Base-by-base conservation (phyloP, 1,284 basidiomycete genomes). In the Papiliotrema nemorosa region DNA sequence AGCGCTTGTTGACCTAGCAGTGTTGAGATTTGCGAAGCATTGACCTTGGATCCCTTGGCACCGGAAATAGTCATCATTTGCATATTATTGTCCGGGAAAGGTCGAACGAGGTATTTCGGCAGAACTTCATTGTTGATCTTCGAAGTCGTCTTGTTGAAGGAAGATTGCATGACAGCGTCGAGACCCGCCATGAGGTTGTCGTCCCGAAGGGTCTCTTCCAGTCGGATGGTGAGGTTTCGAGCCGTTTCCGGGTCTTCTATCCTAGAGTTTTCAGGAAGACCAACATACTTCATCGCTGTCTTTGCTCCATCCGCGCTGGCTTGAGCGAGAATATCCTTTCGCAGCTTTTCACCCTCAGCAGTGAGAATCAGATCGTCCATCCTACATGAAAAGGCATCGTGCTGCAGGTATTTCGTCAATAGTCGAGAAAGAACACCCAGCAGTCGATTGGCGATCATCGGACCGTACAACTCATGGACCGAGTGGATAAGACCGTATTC, bases 11-110 rank as follows among this genome's bases (percentile, higher is more conserved):
- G 93, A 47, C 96, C 96, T 34, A 99, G 83, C 31, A 88, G 83
- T 63, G 93, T 97, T 34, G 96, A 97, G 66, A 99, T 99, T 71
- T 97, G 93, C 57, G 91, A 87, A 9, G 91, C 94, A 66, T 99
- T 99, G 74, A 98, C 94, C 26, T 89, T 87, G 60, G 90, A 94
- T 55, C 96, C 96, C 76, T 99, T 99, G 50, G 96, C 96, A 64
- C 96, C 96, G 39, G 96, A 97, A 50, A 90, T 84, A 4, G 94
- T 97, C 96, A 98, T 98, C 58, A 88, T 86, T 75, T 98, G 94
- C 96, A 98, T 98, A 82, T 98, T 88, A 77, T 99, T 99, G 72
- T 92, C 84, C 25, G 96, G 96, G 80, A 99, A 99, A 55, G 87
- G 85, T 63, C 91, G 89, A 57, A 89, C 79, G 34, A 98, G 82